Evolutionary conservation across 768 basidiomycete species (phyloP).

Genomic region (Hericium erinaceus): DNA sequence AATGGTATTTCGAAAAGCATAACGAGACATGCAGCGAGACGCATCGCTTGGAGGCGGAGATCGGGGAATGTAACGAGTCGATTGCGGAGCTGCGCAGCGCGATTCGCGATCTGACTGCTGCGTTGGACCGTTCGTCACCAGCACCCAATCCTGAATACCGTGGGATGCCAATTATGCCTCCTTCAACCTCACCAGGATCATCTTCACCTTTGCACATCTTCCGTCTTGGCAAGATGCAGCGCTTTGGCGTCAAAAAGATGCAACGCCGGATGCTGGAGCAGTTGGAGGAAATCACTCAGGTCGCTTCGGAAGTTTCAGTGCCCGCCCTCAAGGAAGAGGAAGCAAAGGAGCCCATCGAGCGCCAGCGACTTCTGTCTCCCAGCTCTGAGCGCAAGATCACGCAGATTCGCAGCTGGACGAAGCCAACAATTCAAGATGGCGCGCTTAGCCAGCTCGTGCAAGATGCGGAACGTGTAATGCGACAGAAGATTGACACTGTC

Average conservation of each 20-base stretch:
- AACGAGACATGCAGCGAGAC: conserved; percentile 98
- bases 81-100: conserved; percentile 81
- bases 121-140: conserved; percentile 71
- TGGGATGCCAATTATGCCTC: conserved; percentile 75
- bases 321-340: conserved; percentile 91
- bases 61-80: conserved; percentile 87
- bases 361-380: conserved; percentile 84
- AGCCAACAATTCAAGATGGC: conserved; percentile 76
- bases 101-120: conserved; percentile 65
- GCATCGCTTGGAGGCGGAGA: conserved; percentile 93
- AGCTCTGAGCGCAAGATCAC: conserved; percentile 82
- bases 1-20: conserved; percentile 99
- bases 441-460: conserved; percentile 76
- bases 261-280: conserved; percentile 76
- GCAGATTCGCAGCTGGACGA: conserved; percentile 77
- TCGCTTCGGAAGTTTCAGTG: conserved; percentile 73
- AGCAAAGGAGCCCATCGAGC: conserved; percentile 82
- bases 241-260: conserved; percentile 72
- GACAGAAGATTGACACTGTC: conserved; percentile 91
- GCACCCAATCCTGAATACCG: conserved; percentile 68
- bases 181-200: conserved; percentile 60
- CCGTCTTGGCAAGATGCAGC: conserved; percentile 63
- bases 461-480: conserved; percentile 83
- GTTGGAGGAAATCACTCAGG: conserved; percentile 76
- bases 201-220: conserved; percentile 73